Evolutionary conservation across 1,284 basidiomycete species (phyloP).

Genomic region (Lignosus rhinocerotis): DNA sequence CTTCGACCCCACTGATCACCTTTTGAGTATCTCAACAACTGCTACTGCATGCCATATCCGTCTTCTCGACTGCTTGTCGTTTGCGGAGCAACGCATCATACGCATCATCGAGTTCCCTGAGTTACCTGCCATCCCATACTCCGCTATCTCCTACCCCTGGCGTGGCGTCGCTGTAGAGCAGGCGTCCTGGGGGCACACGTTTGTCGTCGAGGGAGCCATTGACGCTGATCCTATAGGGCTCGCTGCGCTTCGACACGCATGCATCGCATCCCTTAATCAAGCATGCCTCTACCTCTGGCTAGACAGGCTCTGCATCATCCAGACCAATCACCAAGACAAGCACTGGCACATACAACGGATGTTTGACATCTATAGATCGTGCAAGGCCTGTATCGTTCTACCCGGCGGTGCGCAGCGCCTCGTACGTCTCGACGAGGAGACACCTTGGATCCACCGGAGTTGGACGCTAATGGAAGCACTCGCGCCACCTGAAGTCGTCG

Average conservation of each 20-base stretch:
- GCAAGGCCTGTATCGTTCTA: constrained; percentile 10
- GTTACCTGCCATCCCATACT: constrained; percentile 2
- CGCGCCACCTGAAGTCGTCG: constrained; percentile 3
- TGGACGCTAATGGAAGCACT: constrained; percentile 17
- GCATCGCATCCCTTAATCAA: constrained; percentile 7
- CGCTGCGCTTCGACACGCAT: constrained; percentile 8
- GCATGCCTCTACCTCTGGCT: constrained; percentile 14
- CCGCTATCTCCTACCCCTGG: constrained; percentile 16
- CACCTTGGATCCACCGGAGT: constrained; percentile 16
- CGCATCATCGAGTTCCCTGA: constrained; percentile 4
- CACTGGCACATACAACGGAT: constrained; percentile 16
- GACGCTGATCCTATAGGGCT: constrained; percentile 13
- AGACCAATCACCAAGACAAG: constrained; percentile 10
- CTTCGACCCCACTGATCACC: background rate
- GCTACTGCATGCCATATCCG: constrained; percentile 3
- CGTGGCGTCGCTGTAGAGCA: constrained; percentile 1
- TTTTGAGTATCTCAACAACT: background rate
- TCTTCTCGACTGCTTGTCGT: constrained; percentile 1
- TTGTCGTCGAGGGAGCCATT: constrained; percentile 9
- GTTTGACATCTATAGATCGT: constrained; percentile 11
- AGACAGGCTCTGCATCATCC: constrained; percentile 14
- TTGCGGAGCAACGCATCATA: background rate
- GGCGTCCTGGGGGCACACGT: background rate
- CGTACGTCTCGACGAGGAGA: constrained; percentile 13
- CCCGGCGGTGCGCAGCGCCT: constrained; percentile 14